A percentile compares a stretch with the other conserved stretches of the same genome.
These are phyloP conservation scores for Ziziphus jujuba DNA, from an alignment of 306 rosid genomes.

Conservation along the genomic window DNA sequence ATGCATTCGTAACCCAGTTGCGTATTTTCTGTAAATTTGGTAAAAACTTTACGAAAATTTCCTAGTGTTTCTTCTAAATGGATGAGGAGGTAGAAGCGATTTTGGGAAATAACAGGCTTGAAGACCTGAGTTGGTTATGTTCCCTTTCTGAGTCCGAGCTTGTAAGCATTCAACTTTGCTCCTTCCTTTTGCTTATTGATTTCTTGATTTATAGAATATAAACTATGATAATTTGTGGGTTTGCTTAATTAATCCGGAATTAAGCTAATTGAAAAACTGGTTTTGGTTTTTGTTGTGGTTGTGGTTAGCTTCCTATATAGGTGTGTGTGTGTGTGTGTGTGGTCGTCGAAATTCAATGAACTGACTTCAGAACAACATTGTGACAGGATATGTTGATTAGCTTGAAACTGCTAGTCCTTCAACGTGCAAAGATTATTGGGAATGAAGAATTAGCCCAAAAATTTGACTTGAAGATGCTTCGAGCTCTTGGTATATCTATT, in stretches of 20 bases:
- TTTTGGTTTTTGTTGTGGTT: no score
- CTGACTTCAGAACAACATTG: not conserved
- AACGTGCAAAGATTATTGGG: conserved; percentile 59
- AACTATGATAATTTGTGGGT: no score
- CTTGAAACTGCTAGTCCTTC: conserved; percentile 56
- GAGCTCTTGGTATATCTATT: conserved; percentile 69
- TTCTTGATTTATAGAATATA: not conserved
- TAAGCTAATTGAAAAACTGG: no score
- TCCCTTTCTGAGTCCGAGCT: conserved; percentile 5
- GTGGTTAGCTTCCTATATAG: no score
- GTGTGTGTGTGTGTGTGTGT: no score
- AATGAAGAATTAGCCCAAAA: conserved; percentile 42
- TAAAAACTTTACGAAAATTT: no score
- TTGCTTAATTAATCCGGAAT: no score
- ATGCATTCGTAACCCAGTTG: no score
- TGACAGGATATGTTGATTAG: conserved; percentile 68
- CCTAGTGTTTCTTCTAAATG: not conserved
- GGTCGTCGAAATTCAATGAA: not conserved
- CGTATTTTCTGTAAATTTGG: no score
- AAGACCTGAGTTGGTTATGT: conserved; percentile 6
- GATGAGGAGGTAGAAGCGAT: not conserved
- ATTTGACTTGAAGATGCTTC: conserved; percentile 65
- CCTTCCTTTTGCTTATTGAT: not conserved
- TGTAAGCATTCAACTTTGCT: not conserved
- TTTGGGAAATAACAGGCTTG: conserved; percentile 4